Base-by-base conservation (phyloP, 345 rosid genomes). In the Boechera divaricarpa region DNA sequence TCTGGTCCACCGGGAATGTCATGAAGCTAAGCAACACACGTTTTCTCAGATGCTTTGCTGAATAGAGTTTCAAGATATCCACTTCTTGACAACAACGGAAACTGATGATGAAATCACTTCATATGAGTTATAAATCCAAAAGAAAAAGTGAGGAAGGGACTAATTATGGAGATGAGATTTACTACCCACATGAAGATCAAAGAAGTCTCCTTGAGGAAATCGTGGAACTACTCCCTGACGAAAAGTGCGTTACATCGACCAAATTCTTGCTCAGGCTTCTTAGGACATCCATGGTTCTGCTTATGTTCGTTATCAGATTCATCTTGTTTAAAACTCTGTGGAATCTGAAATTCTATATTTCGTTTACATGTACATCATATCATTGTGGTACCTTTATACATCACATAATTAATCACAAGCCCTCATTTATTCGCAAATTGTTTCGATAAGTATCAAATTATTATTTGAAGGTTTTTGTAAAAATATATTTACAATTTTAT, bases 71-170 rank as follows among this genome's bases (percentile, higher is more conserved):
- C 92, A 21, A 94, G 81, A 24, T 87, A 80, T 67, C 86, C 82
- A 79, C 98, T 94, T 85, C 92, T 85, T 13, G 98, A 92, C 52
- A 94, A 84, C 89, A 94, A 73, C 0, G 98, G 98, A 76, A 90
- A 94, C 98, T 94, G 82, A 60, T 55, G 51, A 77, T 10, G 15
- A 53, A 63, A 69, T 47, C 13, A 21, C 49, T 28, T 10, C 29
- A 13, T 60, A 38, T 16, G 33, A 48, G 33, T 21, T 15, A 55
- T 5, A 32, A 6, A 26, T 42, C 21, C 33, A 15, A 26, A n/a
- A 10, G 28, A 38, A 42, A 21, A 35, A 28, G 21, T 21, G 77
- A 78, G 55, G 72, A 78, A 58, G 77, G 77, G 0, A 65, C 63
- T 57, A 48, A 18, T 44, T 31, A 49, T 42, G 72, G 75, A 1